Evolutionary conservation across 2,329 filamentous ascomycete genomes (phyloP).

Genomic region (Apiospora phragmitis): DNA sequence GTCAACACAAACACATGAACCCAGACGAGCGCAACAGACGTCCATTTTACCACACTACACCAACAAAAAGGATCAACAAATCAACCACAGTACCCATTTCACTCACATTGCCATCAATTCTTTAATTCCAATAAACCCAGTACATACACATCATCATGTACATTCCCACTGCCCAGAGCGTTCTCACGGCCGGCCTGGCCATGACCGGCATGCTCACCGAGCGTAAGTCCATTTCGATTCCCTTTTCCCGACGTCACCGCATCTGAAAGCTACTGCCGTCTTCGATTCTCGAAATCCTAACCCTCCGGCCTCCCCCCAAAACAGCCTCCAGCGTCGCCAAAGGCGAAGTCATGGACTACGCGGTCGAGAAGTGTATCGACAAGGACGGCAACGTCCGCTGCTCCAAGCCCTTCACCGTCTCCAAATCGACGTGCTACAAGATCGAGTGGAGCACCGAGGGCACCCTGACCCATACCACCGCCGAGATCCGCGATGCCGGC

Average conservation of each 20-base stretch:
- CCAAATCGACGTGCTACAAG: constrained; percentile 39
- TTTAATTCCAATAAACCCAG: neutral
- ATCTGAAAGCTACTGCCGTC: neutral
- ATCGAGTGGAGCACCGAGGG: constrained; percentile 42
- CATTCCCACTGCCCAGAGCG: constrained; percentile 28
- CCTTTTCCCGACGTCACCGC: neutral
- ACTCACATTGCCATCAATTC: neutral
- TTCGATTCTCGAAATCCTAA: too few species aligned
- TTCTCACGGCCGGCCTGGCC: constrained; percentile 29
- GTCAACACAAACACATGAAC: neutral
- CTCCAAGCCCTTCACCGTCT: constrained; percentile 41
- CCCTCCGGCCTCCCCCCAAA: neutral
- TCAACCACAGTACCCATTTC: neutral
- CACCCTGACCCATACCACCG: constrained; percentile 40
- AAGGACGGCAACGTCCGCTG: constrained; percentile 38
- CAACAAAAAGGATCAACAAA: neutral
- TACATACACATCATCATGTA: constrained; percentile 23
- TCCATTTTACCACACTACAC: neutral
- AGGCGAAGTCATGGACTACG: constrained; percentile 42
- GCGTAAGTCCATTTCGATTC: constrained; percentile 19
- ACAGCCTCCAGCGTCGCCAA: constrained; percentile 28
- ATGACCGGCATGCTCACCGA: constrained; percentile 23
- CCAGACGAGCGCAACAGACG: neutral
- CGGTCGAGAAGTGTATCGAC: constrained; percentile 42
- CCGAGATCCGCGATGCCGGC: constrained; percentile 38